Evolutionary conservation across 129 eudicot species (phyloP).

Genomic region (Artemisia annua): DNA sequence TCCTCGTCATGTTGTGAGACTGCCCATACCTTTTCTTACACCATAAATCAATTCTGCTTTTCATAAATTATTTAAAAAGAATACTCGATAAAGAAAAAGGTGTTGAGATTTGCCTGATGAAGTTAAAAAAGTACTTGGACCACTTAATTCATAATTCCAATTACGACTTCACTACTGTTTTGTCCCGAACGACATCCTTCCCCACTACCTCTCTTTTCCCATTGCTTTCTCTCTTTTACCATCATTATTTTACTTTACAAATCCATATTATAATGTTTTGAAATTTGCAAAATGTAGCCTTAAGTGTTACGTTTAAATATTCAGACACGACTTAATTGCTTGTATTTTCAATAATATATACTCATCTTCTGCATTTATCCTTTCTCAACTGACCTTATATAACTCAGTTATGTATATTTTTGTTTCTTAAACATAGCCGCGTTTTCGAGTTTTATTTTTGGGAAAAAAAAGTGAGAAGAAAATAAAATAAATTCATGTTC

Average conservation of each 20-base stretch:
- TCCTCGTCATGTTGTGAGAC: conserved; percentile 18
- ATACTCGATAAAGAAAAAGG: not conserved
- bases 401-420: no score
- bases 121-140: conserved; percentile 22
- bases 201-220: not conserved
- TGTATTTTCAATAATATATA: no score
- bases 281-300: no score
- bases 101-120: not conserved
- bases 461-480: no score
- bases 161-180: conserved; percentile 16
- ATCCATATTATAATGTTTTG: no score
- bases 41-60: not conserved
- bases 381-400: no score
- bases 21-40: not conserved
- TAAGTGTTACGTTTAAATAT: no score
- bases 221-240: not conserved
- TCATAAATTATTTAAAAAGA: not conserved
- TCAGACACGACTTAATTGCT: no score
- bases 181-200: conserved; percentile 23
- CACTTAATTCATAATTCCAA: conserved; percentile 7
- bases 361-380: no score
- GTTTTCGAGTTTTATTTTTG: no score
- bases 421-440: no score
- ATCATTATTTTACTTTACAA: not conserved
- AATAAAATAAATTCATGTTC: no score